These are phyloP conservation scores for Elasticomyces elasticus DNA, from an alignment of 495 filamentous ascomycete species.

Conservation along the genomic window DNA sequence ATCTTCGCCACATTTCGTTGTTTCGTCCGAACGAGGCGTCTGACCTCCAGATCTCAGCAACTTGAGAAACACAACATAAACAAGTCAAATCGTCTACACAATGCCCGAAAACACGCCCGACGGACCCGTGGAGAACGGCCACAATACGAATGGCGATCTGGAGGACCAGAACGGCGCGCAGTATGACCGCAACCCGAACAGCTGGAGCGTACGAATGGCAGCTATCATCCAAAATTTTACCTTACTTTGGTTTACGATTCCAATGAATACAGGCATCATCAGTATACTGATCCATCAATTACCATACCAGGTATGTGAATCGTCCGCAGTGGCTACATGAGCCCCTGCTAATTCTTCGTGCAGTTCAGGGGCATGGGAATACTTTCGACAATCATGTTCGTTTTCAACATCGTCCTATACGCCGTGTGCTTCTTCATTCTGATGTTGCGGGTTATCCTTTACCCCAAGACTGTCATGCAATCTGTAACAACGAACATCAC, in stretches of 20 bases:
- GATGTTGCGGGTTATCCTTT: conserved; percentile 5
- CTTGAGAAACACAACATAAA: too few species aligned
- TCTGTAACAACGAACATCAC: not conserved
- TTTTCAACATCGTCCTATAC: conserved; percentile 14
- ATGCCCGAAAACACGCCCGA: not conserved
- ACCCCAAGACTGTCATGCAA: not conserved
- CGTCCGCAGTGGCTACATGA: not conserved
- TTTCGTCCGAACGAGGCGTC: not conserved
- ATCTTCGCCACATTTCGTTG: not conserved
- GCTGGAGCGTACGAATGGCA: not conserved
- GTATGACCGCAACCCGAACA: not conserved
- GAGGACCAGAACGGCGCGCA: not conserved
- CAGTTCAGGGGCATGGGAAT: conserved; percentile 13
- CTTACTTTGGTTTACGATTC: conserved; percentile 12
- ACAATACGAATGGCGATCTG: not conserved
- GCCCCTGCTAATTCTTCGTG: not conserved
- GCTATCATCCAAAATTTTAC: conserved; percentile 8
- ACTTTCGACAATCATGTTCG: conserved; percentile 14
- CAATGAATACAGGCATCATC: conserved; percentile 18
- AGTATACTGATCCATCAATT: conserved; percentile 16
- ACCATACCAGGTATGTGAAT: conserved; percentile 10
- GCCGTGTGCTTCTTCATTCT: conserved; percentile 4
- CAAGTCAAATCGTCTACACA: not conserved
- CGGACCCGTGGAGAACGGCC: not conserved
- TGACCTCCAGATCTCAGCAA: not conserved